Base-by-base conservation (phyloP, 1,284 basidiomycete genomes). In the Leccinum angustisporum region DNA sequence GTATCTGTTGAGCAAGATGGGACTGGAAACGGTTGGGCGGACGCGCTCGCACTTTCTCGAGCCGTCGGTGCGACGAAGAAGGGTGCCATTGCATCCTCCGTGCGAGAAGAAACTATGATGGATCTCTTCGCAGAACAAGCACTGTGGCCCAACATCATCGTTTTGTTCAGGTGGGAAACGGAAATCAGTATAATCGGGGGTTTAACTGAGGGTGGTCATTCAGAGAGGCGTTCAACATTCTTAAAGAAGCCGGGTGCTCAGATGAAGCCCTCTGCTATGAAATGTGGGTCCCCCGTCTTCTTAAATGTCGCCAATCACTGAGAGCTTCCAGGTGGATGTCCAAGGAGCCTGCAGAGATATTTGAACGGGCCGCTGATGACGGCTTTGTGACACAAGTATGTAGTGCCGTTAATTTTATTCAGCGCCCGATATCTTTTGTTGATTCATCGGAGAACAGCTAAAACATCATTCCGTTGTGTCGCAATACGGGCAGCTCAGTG, bases 311-410 rank as follows among this genome's bases (percentile, higher is more conserved):
- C 56, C 59, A 50, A 51, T 59, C 16, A 57, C 59, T 60, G 14
- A 33, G n/a, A 1, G 38, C 31, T 8, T 61, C 36, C 59, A 87
- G 85, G 84, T 86, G 86, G 86, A 87, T 87, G 85, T 87, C 86
- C 33, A 87, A 86, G 67, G 86, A 87, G 67, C 86, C 86, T 3
- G 85, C 86, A n/a, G 86, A 87, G 65, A 86, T 87, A 53, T 88
- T 88, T 70, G 86, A 87, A 70, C 77, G 84, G 31, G 85, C 86
- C 8, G 86, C 86, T 2, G 86, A 87, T 63, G 85, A 87, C 51
- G 86, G 86, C 16, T 86, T 87, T 70, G 82, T 87, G 58, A 72
- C 70, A 27, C 86, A 86, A 75, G 84, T 80, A 58, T 36, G 65
- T 60, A 13, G 16, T 54, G 8, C 55, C 21, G 33, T 40, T 13